Conservation (phyloP, 75 land plant genomes). For the Cunninghamia lanceolata region DNA sequence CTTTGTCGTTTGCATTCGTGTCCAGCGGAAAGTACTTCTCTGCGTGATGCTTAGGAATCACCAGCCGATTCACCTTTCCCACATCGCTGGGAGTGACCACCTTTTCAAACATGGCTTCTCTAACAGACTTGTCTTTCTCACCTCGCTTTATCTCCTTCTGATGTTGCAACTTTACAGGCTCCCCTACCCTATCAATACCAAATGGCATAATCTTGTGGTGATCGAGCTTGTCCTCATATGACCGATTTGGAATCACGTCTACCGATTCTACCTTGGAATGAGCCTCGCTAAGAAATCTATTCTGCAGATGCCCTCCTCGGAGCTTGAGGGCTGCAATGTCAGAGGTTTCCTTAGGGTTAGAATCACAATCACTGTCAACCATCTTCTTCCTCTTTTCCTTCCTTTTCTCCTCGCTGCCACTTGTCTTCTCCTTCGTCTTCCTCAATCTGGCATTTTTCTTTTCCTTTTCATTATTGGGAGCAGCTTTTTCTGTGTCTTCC, state of each 20-base stretch:
- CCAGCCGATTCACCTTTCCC: constrained; percentile 47
- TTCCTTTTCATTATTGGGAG: too few species aligned
- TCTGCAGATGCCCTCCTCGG: constrained; percentile 29
- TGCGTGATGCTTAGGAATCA: constrained; percentile 53
- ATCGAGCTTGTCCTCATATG: constrained; percentile 29
- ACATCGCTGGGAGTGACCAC: constrained; percentile 50
- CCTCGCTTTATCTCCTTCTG: background rate
- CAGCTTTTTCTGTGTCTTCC: too few species aligned
- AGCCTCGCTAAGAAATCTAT: constrained; percentile 16
- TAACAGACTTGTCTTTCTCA: background rate
- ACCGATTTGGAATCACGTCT: constrained; percentile 10
- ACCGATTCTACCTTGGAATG: constrained; percentile 20
- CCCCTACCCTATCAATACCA: too few species aligned
- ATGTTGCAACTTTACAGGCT: too few species aligned
- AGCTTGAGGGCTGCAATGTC: constrained; percentile 42
- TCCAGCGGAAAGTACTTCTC: constrained; percentile 47
- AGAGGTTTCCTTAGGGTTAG: constrained; percentile 33
- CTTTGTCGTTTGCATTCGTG: constrained; percentile 21
- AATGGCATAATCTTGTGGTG: constrained; percentile 26
- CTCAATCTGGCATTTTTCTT: too few species aligned
- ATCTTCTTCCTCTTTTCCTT: too few species aligned
- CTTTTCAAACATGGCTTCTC: constrained; percentile 43
- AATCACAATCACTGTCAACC: too few species aligned
- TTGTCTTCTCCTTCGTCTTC: too few species aligned
- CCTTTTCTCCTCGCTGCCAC: too few species aligned